Percentiles rank a stretch among this genome's conserved stretches.
Evolutionary conservation across 768 basidiomycete species (phyloP).

Genomic region (Psilocybe cubensis): DNA sequence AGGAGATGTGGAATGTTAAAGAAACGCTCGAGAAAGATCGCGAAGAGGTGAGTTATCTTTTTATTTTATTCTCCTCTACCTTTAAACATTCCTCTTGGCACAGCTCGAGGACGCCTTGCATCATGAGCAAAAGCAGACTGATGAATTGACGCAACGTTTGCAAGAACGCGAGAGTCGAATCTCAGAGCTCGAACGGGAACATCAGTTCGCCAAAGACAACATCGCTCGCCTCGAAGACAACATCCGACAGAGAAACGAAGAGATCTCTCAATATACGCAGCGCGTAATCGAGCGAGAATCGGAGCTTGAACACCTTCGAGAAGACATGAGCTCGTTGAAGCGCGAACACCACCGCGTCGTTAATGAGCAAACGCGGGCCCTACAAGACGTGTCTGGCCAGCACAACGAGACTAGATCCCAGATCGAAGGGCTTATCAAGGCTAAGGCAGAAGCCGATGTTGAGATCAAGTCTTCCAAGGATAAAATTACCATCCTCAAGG

Average conservation of each 20-base stretch:
- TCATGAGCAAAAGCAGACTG: constrained; percentile 55
- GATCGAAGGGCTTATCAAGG: constrained; percentile 52
- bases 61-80: neutral
- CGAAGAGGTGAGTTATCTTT: constrained; percentile 45
- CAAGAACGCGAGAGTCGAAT: constrained; percentile 60
- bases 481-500: constrained; percentile 49
- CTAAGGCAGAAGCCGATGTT: constrained; percentile 60
- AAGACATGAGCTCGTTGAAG: constrained; percentile 55
- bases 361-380: constrained; percentile 49
- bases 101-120: constrained; percentile 60
- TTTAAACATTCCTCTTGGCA: neutral
- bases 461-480: constrained; percentile 52
- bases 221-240: constrained; percentile 60
- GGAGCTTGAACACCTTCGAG: constrained; percentile 56
- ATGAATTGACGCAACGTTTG: constrained; percentile 47
- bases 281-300: constrained; percentile 51
- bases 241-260: constrained; percentile 57
- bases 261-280: constrained; percentile 50
- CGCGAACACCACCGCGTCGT: constrained; percentile 56
- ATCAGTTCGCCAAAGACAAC: constrained; percentile 55
- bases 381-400: constrained; percentile 50
- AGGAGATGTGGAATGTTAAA: constrained; percentile 54
- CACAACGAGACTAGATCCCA: constrained; percentile 48
- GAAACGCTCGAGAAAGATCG: constrained; percentile 61
- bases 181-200: constrained; percentile 55